These are phyloP conservation scores for Zasmidium cellare DNA, from an alignment of 2,329 filamentous ascomycete genomes.

Conservation along the genomic window DNA sequence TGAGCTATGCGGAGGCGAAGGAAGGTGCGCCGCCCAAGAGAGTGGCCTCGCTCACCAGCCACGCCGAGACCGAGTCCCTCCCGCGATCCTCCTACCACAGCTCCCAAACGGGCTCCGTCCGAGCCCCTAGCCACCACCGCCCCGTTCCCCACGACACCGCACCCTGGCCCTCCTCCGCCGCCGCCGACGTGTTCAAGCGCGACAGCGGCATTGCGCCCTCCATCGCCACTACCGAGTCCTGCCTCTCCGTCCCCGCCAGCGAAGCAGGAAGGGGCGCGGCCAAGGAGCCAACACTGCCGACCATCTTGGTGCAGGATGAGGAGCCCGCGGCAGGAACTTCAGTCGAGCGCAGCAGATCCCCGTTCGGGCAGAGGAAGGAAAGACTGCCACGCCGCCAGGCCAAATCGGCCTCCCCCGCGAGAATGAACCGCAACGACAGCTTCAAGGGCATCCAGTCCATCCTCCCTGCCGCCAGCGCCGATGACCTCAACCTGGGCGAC, in stretches of 20 bases:
- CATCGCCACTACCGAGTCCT: slow-evolving; percentile 22
- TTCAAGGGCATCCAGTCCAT: slow-evolving; percentile 8
- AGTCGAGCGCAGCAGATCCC: slow-evolving; percentile 18
- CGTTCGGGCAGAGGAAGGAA: slow-evolving; percentile 7
- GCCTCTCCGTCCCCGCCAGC: slow-evolving; percentile 6
- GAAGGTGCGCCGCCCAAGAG: slow-evolving; percentile 3
- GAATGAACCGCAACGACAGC: slow-evolving; percentile 1
- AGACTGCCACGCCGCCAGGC: background rate
- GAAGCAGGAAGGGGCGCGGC: slow-evolving; percentile 23
- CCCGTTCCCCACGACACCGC: slow-evolving; percentile 2
- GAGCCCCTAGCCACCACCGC: background rate
- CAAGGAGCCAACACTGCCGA: slow-evolving; percentile 43
- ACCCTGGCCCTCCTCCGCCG: slow-evolving; percentile 13
- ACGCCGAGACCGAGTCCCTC: slow-evolving; percentile 1
- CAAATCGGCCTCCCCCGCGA: background rate
- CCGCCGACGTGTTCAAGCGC: slow-evolving; percentile 30
- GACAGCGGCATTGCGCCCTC: slow-evolving; percentile 37
- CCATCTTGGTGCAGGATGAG: slow-evolving; percentile 47
- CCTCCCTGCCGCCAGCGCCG: slow-evolving; percentile 51
- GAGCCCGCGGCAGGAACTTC: slow-evolving; percentile 16
- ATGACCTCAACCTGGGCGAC: slow-evolving; percentile 51
- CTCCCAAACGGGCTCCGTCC: background rate
- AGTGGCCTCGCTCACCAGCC: background rate
- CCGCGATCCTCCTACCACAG: background rate
- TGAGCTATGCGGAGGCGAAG: slow-evolving; percentile 1